Evolutionary conservation across 2,329 filamentous ascomycete species (phyloP).

Genomic region (Lanzia echinophila): DNA sequence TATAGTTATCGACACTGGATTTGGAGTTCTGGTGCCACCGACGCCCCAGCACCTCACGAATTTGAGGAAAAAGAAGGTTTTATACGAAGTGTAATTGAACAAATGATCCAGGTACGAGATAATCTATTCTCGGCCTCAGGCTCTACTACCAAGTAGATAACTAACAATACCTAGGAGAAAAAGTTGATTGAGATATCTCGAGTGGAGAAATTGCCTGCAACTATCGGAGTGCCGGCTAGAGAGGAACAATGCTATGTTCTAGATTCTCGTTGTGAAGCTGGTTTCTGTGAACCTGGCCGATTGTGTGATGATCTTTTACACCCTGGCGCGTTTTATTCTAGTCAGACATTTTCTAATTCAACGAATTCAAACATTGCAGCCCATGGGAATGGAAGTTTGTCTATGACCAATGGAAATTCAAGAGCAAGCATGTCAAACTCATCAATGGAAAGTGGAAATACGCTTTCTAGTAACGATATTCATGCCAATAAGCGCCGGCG

Average conservation of each 20-base stretch:
- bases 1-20: slow-evolving; percentile 1
- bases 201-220: not conserved
- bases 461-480: no score
- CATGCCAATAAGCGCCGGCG: no score
- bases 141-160: not conserved
- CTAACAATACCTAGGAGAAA: not conserved
- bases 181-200: not conserved
- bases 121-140: not conserved
- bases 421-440: no score
- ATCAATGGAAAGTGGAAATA: no score
- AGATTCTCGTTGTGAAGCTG: not conserved
- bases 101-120: slow-evolving; percentile 6
- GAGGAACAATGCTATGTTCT: slow-evolving; percentile 6
- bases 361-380: not conserved
- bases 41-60: not conserved
- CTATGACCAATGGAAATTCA: no score
- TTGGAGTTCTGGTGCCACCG: slow-evolving; percentile 1
- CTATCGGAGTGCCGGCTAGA: slow-evolving; percentile 1
- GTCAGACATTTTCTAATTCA: not conserved
- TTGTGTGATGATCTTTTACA: slow-evolving; percentile 3
- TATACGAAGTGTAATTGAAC: slow-evolving; percentile 1
- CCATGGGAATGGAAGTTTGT: no score
- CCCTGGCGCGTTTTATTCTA: not conserved
- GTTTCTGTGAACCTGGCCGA: not conserved
- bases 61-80: slow-evolving; percentile 2